Base-by-base conservation (phyloP, 352 stramenopile species). In the Globisporangium parvum region DNA sequence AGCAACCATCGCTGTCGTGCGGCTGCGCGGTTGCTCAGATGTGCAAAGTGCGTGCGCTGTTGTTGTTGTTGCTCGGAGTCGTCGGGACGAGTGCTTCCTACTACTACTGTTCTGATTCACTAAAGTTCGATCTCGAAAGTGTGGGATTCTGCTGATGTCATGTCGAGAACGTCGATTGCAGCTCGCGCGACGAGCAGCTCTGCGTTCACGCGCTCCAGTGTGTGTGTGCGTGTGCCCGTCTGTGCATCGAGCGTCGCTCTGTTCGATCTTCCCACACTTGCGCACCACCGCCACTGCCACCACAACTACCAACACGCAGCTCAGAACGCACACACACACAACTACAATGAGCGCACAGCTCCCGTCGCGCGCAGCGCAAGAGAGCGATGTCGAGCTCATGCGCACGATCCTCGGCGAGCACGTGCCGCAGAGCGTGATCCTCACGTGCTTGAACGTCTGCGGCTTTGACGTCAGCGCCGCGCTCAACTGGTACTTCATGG, bases 401-500 rank as follows among this genome's bases (percentile, higher is more conserved):
- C 85, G 82, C 55, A 93, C 82, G 53, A 95, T 95, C 56, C 70
- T 95, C 24, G 85, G 85, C 37, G 85, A 95, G 55, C 77, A 93
- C 53, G 85, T 95, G 54, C 82, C 85, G 23, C 80, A 91, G 60
- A 88, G 73, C 58, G 80, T 93, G 47, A 91, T 95, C 59, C 69
- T 95, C 21, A 77, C 80, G 51, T 95, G 85, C 54, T 63, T 95
- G 2, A 88, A 90, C 66, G 81, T 82, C 20, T 92, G 82, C 58
- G 69, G 63, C 50, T 93, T 93, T 51, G 85, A 95, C 62, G 85
- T 95, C 40, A 91, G 79, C 59, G 80, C 79, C 4, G 85, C 85
- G 21, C 66, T 95, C 55, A 95, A 95, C 59, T 91, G 81, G 74
- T 95, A 95, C 71, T 95, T 95, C 45, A 83, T 83, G 47, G 82